Evolutionary conservation across 2,329 filamentous ascomycete species (phyloP).

Genomic region (Stagonosporopsis chrysanthemi): DNA sequence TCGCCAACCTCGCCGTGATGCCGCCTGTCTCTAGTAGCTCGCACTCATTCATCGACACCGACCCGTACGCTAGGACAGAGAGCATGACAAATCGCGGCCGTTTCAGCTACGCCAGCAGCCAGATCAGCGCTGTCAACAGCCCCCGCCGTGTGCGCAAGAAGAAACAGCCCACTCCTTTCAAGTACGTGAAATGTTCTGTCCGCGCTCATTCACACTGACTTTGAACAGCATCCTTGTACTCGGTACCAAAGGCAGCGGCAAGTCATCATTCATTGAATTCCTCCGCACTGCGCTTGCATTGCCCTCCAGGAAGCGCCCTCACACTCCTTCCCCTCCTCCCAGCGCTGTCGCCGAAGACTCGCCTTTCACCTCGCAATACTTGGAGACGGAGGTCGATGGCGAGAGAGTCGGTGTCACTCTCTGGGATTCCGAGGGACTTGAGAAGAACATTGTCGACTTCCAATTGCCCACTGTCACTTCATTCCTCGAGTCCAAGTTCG

Average conservation of each 20-base stretch:
- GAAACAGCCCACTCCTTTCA: constrained; percentile 98
- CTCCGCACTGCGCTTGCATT: constrained; percentile 85
- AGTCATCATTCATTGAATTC: constrained; percentile 97
- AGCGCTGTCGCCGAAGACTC: constrained; percentile 57
- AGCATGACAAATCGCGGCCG: constrained; percentile 97
- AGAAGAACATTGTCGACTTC: constrained; percentile 93
- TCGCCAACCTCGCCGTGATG: constrained; percentile 25
- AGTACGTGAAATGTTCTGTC: constrained; percentile 69
- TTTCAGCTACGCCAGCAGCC: constrained; percentile 94
- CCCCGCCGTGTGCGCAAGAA: constrained; percentile 89
- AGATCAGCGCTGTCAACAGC: constrained; percentile 89
- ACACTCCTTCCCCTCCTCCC: constrained; percentile 51
- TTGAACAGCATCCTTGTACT: constrained; percentile 80
- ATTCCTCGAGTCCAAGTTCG: constrained; percentile 97
- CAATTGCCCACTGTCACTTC: constrained; percentile 89
- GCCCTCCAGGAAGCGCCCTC: constrained; percentile 76
- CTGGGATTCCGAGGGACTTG: constrained; percentile 95
- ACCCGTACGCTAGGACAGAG: constrained; percentile 83
- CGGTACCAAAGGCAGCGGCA: constrained; percentile 85
- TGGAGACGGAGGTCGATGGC: constrained; percentile 92
- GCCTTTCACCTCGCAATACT: constrained; percentile 82
- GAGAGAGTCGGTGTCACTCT: constrained; percentile 92
- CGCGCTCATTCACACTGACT: constrained; percentile 23
- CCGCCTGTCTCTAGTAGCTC: constrained; percentile 55
- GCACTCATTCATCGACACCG: constrained; percentile 63